Conservation (phyloP, 768 basidiomycete species). For the Collybia sordida region DNA sequence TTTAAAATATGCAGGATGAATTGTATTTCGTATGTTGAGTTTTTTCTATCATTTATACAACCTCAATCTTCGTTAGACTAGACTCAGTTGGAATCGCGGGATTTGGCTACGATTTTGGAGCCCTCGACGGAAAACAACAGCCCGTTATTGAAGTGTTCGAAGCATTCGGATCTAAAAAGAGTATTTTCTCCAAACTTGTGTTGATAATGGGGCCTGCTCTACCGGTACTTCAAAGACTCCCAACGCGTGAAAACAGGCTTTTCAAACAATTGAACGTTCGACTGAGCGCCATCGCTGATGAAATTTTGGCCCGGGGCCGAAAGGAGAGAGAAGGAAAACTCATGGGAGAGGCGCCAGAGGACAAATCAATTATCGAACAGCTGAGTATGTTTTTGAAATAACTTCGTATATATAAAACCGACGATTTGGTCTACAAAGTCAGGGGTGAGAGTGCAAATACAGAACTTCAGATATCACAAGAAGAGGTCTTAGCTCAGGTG, state of each 20-base stretch:
- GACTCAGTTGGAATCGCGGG: conserved; percentile 61
- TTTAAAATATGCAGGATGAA: conserved; percentile 36
- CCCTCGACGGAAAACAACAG: conserved; percentile 46
- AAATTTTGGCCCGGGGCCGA: conserved; percentile 34
- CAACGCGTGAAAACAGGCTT: conserved; percentile 22
- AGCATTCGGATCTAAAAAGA: conserved; percentile 26
- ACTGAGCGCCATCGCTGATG: conserved; percentile 40
- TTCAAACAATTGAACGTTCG: conserved; percentile 6
- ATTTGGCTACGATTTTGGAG: conserved; percentile 56
- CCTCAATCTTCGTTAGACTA: conserved; percentile 32
- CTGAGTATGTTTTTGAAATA: conserved; percentile 22
- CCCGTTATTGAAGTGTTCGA: conserved; percentile 41
- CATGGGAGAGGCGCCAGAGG: conserved; percentile 19
- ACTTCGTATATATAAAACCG: neutral
- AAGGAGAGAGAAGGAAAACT: conserved; percentile 27
- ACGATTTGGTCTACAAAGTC: conserved; percentile 22
- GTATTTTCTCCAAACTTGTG: conserved; percentile 26
- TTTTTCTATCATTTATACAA: neutral
- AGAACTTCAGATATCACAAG: conserved; percentile 32
- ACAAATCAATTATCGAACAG: conserved; percentile 40
- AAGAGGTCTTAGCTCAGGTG: conserved; percentile 37
- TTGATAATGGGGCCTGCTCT: conserved; percentile 35
- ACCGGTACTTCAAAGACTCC: conserved; percentile 33
- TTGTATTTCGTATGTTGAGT: conserved; percentile 36
- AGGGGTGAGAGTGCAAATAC: conserved; percentile 30